A percentile compares a stretch with the other conserved stretches of the same genome.
These are phyloP conservation scores for Falciphora oryzae DNA, from an alignment of 2,329 filamentous ascomycete genomes.

Conservation along the genomic window DNA sequence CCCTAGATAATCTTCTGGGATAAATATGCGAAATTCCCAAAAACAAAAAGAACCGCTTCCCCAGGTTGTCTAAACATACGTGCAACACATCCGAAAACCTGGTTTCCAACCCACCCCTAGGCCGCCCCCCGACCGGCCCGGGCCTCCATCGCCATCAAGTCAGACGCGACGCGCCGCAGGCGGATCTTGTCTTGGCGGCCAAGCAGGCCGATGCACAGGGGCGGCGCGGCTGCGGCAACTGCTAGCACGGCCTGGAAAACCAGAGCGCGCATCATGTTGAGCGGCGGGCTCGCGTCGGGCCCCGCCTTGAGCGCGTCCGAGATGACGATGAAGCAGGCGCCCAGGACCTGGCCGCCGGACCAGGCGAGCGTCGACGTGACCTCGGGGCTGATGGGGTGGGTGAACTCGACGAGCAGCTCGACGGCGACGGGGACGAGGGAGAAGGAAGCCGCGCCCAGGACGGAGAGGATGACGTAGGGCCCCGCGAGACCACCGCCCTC, in stretches of 20 bases:
- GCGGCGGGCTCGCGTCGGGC: slow-evolving; percentile 48
- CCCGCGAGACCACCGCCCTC: slow-evolving; percentile 47
- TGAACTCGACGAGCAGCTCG: slow-evolving; percentile 82
- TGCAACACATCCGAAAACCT: background rate
- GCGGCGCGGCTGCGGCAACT: slow-evolving; percentile 57
- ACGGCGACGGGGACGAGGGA: slow-evolving; percentile 75
- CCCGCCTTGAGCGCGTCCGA: slow-evolving; percentile 67
- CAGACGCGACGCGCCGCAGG: slow-evolving; percentile 44
- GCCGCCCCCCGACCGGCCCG: too few relatives aligned
- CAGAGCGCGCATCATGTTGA: slow-evolving; percentile 68
- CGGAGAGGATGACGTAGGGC: slow-evolving; percentile 66
- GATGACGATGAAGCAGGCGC: slow-evolving; percentile 77
- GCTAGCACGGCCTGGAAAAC: slow-evolving; percentile 74
- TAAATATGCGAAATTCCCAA: too few relatives aligned
- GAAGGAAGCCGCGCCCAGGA: slow-evolving; percentile 78
- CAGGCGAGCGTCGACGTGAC: slow-evolving; percentile 79
- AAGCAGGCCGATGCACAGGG: slow-evolving; percentile 64
- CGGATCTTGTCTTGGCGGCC: slow-evolving; percentile 49
- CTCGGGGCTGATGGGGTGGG: slow-evolving; percentile 81
- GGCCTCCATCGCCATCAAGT: slow-evolving; percentile 22
- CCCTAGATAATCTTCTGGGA: too few relatives aligned
- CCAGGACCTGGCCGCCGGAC: slow-evolving; percentile 79
- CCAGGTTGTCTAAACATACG: background rate
- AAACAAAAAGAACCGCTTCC: background rate
- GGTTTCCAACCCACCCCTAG: background rate